Conservation (phyloP, 1,284 basidiomycete species). For the Austroboletus sp. region DNA sequence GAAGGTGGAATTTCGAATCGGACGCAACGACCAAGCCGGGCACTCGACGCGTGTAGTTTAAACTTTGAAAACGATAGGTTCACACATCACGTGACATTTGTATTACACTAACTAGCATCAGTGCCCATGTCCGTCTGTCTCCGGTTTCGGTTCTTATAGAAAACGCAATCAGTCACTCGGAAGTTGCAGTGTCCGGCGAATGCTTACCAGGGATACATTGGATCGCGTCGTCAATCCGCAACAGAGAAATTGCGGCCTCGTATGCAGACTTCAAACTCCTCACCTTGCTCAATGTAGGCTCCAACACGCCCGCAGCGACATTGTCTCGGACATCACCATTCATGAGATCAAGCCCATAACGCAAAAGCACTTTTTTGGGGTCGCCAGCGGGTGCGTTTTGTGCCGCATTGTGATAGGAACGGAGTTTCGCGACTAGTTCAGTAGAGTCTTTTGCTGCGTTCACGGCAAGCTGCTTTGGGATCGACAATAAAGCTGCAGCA, state of each 20-base stretch:
- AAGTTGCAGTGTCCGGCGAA: not conserved
- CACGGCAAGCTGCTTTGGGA: slow-evolving; percentile 94
- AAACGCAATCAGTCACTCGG: slow-evolving; percentile 20
- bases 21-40: slow-evolving; percentile 10
- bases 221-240: slow-evolving; percentile 94
- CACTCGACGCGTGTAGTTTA: slow-evolving; percentile 23
- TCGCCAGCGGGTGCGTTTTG: slow-evolving; percentile 87
- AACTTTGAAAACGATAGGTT: slow-evolving; percentile 17
- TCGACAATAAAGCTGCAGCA: slow-evolving; percentile 85
- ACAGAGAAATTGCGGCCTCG: slow-evolving; percentile 90
- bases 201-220: slow-evolving; percentile 73
- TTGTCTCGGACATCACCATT: slow-evolving; percentile 96
- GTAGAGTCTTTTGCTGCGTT: slow-evolving; percentile 99
- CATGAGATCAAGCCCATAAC: slow-evolving; percentile 92
- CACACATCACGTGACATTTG: slow-evolving; percentile 27
- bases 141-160: slow-evolving; percentile 60
- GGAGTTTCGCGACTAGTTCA: slow-evolving; percentile 92
- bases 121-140: slow-evolving; percentile 59
- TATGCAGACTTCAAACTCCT: slow-evolving; percentile 94
- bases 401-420: slow-evolving; percentile 95
- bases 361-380: slow-evolving; percentile 90
- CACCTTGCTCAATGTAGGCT: slow-evolving; percentile 96
- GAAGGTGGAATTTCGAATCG: slow-evolving; percentile 22
- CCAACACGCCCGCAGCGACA: slow-evolving; percentile 85
- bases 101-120: slow-evolving; percentile 19